Conservation (phyloP, 2,329 filamentous ascomycete species). For the Aspergillus caelatus region DNA sequence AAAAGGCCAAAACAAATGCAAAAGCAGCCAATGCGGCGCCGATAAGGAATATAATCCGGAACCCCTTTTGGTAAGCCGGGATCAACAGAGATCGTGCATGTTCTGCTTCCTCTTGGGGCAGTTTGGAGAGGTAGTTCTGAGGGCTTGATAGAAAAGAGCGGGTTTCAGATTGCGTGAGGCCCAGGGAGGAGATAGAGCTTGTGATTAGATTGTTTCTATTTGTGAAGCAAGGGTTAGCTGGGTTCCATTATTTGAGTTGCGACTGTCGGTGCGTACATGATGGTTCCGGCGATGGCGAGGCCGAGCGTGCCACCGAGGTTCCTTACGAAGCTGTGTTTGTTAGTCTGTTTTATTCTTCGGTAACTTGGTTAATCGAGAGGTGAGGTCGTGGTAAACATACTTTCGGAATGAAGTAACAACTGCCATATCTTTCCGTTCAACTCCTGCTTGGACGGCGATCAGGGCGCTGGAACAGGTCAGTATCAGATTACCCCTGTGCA, state of each 20-base stretch:
- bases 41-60: slow-evolving; percentile 45
- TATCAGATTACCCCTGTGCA: neutral
- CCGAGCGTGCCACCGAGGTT: slow-evolving; percentile 47
- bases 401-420: slow-evolving; percentile 43
- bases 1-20: slow-evolving; percentile 36
- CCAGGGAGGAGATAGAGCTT: slow-evolving; percentile 29
- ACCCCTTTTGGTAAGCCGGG: slow-evolving; percentile 42
- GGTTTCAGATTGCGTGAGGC: slow-evolving; percentile 24
- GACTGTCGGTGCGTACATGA: slow-evolving; percentile 34
- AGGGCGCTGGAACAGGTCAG: slow-evolving; percentile 25
- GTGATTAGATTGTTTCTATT: slow-evolving; percentile 35
- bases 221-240: neutral
- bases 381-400: slow-evolving; percentile 17
- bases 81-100: slow-evolving; percentile 33
- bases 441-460: slow-evolving; percentile 45
- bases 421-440: slow-evolving; percentile 44
- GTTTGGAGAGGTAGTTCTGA: slow-evolving; percentile 30
- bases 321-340: slow-evolving; percentile 39
- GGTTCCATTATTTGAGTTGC: neutral
- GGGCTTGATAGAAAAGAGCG: slow-evolving; percentile 35
- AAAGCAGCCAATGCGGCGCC: slow-evolving; percentile 39
- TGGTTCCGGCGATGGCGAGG: slow-evolving; percentile 43
- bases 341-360: neutral
- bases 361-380: neutral
- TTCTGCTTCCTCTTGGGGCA: slow-evolving; percentile 26